Percentiles rank a stretch among this genome's conserved stretches.
These are phyloP conservation scores for Cladochytrium replicatum DNA, from an alignment of 192 early-diverging fungal genomes.

Conservation along the genomic window DNA sequence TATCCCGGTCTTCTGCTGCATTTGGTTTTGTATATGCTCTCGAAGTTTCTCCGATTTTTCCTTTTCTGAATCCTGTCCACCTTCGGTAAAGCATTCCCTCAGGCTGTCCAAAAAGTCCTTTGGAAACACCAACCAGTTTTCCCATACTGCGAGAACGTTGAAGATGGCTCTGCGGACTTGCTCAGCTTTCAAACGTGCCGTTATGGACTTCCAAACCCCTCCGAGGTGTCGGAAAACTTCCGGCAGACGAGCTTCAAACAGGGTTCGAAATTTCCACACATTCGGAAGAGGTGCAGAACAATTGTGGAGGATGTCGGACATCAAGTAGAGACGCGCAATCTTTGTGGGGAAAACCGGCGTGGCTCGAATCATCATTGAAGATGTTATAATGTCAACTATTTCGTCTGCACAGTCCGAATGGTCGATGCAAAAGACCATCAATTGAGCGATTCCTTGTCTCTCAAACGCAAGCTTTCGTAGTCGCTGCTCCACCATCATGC, in stretches of 20 bases:
- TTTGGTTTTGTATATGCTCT: not conserved
- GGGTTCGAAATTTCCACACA: constrained; percentile 74
- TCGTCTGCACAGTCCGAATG: constrained; percentile 74
- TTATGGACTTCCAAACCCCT: constrained; percentile 52
- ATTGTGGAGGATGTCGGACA: constrained; percentile 90
- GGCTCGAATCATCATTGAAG: constrained; percentile 41
- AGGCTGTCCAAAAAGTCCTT: constrained; percentile 51
- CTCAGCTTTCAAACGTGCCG: constrained; percentile 71
- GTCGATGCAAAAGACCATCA: constrained; percentile 77
- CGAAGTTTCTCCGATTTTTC: not conserved
- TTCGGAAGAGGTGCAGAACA: constrained; percentile 64
- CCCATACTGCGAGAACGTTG: constrained; percentile 71
- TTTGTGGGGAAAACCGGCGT: constrained; percentile 52
- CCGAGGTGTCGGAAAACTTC: constrained; percentile 63
- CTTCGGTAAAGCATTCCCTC: constrained; percentile 38
- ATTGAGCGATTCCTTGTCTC: constrained; percentile 52
- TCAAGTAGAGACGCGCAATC: constrained; percentile 65
- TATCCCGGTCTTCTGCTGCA: no score
- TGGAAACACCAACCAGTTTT: constrained; percentile 85
- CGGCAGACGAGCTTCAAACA: constrained; percentile 50
- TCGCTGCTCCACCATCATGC: constrained; percentile 15
- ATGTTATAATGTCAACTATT: constrained; percentile 57
- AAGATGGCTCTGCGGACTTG: constrained; percentile 49
- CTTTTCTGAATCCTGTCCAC: constrained; percentile 6
- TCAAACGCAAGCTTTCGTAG: constrained; percentile 19